phyloP scores from a whole-genome alignment of 495 filamentous ascomycete species.

The Neurospora intermedia region DNA sequence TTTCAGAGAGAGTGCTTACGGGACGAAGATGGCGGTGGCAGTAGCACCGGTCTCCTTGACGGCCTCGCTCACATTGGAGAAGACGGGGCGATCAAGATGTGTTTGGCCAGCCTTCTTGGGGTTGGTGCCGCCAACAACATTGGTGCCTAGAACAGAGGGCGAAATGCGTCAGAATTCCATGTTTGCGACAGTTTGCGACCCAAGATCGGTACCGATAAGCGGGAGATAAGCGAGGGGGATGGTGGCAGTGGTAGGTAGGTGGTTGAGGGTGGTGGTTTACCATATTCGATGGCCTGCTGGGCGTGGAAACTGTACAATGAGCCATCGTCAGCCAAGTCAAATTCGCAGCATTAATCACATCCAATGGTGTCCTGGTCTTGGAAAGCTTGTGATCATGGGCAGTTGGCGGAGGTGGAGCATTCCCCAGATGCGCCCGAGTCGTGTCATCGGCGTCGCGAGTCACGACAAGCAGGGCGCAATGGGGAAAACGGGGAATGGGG shows the following conservation, averaged over 20 bases:
- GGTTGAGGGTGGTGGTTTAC: slow-evolving; percentile 38
- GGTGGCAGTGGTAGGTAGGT: background rate
- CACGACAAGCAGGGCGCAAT: slow-evolving; percentile 9
- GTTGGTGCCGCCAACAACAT: slow-evolving; percentile 96
- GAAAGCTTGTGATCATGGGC: background rate
- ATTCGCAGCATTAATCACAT: background rate
- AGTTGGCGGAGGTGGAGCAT: background rate
- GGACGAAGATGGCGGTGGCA: slow-evolving; percentile 94
- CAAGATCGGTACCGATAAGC: background rate
- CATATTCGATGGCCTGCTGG: slow-evolving; percentile 94
- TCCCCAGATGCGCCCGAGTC: background rate
- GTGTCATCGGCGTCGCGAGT: slow-evolving; percentile 4
- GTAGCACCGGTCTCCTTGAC: slow-evolving; percentile 84
- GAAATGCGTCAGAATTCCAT: slow-evolving; percentile 8
- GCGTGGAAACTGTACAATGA: slow-evolving; percentile 71
- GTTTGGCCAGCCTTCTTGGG: slow-evolving; percentile 90
- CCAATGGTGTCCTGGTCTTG: background rate
- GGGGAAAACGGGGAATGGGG: background rate
- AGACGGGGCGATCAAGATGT: slow-evolving; percentile 90
- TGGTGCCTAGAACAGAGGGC: slow-evolving; percentile 55
- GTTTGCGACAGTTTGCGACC: background rate
- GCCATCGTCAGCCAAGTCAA: slow-evolving; percentile 32
- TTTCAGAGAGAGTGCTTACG: slow-evolving; percentile 42
- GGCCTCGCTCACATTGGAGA: slow-evolving; percentile 78
- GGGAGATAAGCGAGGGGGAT: background rate